Percentiles rank a stretch among this genome's conserved stretches.
Conservation (phyloP, 2,329 filamentous ascomycete species). For the Xylaria sp. region DNA sequence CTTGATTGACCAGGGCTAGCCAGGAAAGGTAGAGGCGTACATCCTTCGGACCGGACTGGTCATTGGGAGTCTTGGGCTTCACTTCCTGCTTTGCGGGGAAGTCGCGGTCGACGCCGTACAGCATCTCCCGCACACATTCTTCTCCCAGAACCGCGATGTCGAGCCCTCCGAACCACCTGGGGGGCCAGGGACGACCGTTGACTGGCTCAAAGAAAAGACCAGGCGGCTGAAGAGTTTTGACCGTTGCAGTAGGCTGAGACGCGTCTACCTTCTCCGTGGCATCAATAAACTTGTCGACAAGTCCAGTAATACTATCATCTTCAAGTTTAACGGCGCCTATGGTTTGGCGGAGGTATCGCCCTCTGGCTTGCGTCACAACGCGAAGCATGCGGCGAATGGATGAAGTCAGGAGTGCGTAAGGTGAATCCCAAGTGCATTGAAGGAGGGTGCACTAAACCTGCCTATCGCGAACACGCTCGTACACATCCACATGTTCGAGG, state of each 20-base stretch:
- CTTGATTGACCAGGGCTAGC: neutral
- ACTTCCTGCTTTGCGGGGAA: neutral
- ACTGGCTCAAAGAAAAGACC: neutral
- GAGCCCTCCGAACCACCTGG: neutral
- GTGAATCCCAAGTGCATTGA: neutral
- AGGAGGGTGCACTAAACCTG: neutral
- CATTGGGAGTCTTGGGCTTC: neutral
- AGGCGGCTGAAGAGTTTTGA: neutral
- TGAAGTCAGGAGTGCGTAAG: neutral
- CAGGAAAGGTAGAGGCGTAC: neutral
- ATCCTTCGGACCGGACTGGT: neutral
- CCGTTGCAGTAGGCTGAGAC: neutral
- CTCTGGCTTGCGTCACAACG: neutral
- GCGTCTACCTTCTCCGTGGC: neutral
- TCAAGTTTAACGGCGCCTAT: neutral
- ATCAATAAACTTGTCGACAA: neutral
- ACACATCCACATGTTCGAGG: neutral
- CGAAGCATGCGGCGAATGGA: neutral
- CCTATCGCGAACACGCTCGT: neutral
- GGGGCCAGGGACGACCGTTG: neutral
- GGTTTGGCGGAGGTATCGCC: neutral
- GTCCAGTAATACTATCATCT: neutral
- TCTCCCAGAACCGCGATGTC: neutral
- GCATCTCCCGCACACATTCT: neutral
- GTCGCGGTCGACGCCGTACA: neutral